A percentile compares a stretch with the other conserved stretches of the same genome.
Evolutionary conservation across 352 stramenopile species (phyloP).

Genomic region (Poterioochromonas sp.): DNA sequence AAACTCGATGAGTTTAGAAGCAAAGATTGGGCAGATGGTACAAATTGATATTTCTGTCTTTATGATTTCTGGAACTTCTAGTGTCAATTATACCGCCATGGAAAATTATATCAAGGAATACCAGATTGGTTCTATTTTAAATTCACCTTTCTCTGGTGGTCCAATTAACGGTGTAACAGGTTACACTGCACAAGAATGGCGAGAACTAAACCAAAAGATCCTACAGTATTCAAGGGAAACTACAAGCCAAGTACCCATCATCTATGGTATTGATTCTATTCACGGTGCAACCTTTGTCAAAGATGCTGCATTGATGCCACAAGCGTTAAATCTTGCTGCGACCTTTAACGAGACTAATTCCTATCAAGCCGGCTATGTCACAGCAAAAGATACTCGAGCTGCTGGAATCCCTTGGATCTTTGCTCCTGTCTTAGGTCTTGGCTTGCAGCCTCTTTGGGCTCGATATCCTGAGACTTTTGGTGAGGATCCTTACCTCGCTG

Average conservation of each 20-base stretch:
- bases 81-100: constrained; percentile 53
- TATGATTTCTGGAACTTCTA: constrained; percentile 41
- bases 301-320: constrained; percentile 61
- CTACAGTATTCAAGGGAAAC: constrained; percentile 50
- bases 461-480: constrained; percentile 85
- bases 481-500: constrained; percentile 67
- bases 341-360: constrained; percentile 68
- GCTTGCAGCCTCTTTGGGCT: constrained; percentile 68
- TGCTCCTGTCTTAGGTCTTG: constrained; percentile 63
- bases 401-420: constrained; percentile 78
- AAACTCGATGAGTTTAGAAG: constrained; percentile 48
- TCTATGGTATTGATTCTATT: constrained; percentile 76
- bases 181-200: constrained; percentile 62
- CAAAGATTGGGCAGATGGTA: constrained; percentile 71
- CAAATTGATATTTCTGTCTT: constrained; percentile 76
- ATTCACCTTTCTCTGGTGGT: constrained; percentile 56
- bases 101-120: constrained; percentile 59
- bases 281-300: constrained; percentile 76
- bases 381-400: constrained; percentile 65
- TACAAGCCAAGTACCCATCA: neutral
- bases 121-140: constrained; percentile 72
- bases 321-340: constrained; percentile 66
- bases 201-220: constrained; percentile 59
- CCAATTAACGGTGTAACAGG: constrained; percentile 51
- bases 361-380: constrained; percentile 58